A percentile compares a stretch with the other conserved stretches of the same genome.
These are phyloP conservation scores for Erodium texanum DNA, from an alignment of 441 rosid species.

Conservation along the genomic window DNA sequence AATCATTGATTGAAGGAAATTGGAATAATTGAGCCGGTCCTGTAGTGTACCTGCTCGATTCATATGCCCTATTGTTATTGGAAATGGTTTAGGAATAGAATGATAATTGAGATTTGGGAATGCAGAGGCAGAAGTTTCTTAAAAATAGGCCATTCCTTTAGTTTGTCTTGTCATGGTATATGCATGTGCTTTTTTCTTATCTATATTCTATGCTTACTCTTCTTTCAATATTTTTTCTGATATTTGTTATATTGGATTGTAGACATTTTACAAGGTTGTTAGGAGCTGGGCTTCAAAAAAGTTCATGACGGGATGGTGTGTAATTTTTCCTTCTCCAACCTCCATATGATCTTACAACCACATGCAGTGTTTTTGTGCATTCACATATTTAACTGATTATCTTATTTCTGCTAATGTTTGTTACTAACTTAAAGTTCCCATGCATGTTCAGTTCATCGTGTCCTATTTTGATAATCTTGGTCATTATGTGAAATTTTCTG, in stretches of 20 bases:
- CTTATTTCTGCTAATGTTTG: neutral
- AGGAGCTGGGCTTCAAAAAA: conserved; percentile 97
- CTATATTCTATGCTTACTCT: neutral
- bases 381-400: neutral
- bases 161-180: neutral
- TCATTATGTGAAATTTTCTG: neutral
- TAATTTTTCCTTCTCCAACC: conserved; percentile 12
- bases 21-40: neutral
- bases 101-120: neutral
- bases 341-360: conserved; percentile 1
- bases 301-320: conserved; percentile 97
- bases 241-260: conserved; percentile 20
- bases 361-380: neutral
- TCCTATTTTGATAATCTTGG: neutral
- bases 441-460: neutral
- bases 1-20: neutral
- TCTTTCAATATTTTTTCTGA: neutral
- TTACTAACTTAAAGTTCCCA: neutral
- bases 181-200: neutral
- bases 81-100: neutral
- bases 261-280: conserved; percentile 81
- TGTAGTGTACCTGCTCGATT: neutral
- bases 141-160: neutral
- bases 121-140: neutral
- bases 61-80: neutral